Evolutionary conservation across 73 alveolate genomes (phyloP).

Genomic region (Symbiodinium natans): DNA sequence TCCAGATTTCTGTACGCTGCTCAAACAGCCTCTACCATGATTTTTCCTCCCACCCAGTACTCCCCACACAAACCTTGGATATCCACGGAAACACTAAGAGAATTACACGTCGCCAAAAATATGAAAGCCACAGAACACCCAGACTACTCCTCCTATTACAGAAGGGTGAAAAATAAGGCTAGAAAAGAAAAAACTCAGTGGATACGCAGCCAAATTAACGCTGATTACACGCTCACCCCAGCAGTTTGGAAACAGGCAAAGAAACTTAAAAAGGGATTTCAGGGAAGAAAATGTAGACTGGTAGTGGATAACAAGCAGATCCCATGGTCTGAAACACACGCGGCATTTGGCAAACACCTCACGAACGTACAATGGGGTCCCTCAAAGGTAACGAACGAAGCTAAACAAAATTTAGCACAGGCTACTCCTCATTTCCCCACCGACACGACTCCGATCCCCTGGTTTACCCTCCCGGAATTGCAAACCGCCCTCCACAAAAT

Average conservation of each 20-base stretch:
- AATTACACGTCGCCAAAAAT: neutral
- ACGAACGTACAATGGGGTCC: neutral
- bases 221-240: no score
- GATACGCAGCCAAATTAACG: neutral
- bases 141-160: neutral
- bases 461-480: neutral
- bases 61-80: neutral
- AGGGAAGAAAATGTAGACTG: no score
- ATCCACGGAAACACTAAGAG: neutral
- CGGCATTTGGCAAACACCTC: neutral
- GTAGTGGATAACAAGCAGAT: no score
- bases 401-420: no score
- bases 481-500: neutral
- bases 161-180: neutral
- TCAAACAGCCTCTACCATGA: neutral
- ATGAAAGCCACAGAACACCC: neutral
- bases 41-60: neutral
- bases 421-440: neutral
- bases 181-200: neutral
- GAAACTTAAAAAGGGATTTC: no score
- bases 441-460: neutral
- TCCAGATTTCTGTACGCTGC: neutral
- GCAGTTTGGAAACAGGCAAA: no score
- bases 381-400: neutral
- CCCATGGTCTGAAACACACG: no score